These are phyloP conservation scores for Cochlearia excelsa DNA, from an alignment of 345 rosid species.

Conservation along the genomic window DNA sequence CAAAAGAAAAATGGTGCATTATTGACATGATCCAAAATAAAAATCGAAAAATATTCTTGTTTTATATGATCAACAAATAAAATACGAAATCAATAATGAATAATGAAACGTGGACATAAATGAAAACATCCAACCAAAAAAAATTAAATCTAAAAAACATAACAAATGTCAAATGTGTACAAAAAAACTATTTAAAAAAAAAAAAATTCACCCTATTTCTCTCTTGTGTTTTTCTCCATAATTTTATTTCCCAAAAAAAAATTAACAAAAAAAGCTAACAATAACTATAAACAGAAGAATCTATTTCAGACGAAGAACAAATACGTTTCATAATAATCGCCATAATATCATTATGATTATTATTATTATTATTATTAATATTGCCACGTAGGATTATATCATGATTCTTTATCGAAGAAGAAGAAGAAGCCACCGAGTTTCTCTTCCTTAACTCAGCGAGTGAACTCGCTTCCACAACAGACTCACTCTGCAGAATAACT, in stretches of 20 bases:
- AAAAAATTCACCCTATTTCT: too few relatives aligned
- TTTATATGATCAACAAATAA: neutral
- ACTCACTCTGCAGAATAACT: slow-evolving; percentile 44
- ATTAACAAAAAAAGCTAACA: slow-evolving; percentile 38
- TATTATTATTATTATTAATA: slow-evolving; percentile 33
- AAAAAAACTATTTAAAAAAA: neutral
- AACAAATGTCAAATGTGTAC: slow-evolving; percentile 35
- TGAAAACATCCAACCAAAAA: neutral
- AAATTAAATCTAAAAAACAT: too few relatives aligned
- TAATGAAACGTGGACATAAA: slow-evolving; percentile 24
- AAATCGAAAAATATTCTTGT: too few relatives aligned
- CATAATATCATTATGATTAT: slow-evolving; percentile 28
- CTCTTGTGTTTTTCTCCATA: too few relatives aligned
- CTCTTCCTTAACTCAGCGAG: slow-evolving; percentile 35
- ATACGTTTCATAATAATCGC: slow-evolving; percentile 53
- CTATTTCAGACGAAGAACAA: slow-evolving; percentile 51
- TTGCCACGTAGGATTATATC: slow-evolving; percentile 44
- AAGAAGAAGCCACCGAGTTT: slow-evolving; percentile 29
- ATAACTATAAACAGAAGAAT: slow-evolving; percentile 63
- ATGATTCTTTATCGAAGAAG: slow-evolving; percentile 5
- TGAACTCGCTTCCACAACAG: slow-evolving; percentile 50
- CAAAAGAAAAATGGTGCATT: too few relatives aligned
- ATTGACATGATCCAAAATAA: too few relatives aligned
- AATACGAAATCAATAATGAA: neutral
- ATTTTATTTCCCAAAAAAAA: too few relatives aligned